Evolutionary conservation across 2,329 filamentous ascomycete genomes (phyloP).

Genomic region (Penicillium sp.): DNA sequence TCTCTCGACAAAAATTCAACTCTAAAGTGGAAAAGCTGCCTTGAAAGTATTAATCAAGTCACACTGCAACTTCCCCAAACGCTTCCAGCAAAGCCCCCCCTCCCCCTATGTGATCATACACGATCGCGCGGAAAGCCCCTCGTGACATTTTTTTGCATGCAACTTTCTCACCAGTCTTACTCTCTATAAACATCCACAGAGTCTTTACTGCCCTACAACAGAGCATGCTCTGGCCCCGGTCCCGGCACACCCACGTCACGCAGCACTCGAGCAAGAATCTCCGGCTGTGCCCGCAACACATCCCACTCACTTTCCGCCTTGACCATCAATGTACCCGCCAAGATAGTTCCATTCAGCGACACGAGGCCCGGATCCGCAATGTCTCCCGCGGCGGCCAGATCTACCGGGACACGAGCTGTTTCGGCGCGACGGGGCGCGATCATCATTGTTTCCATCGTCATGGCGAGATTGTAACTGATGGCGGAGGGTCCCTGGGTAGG

Average conservation of each 20-base stretch:
- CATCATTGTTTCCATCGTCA: slow-evolving; percentile 50
- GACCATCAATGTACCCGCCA: slow-evolving; percentile 55
- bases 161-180: too few species aligned
- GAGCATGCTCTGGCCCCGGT: slow-evolving; percentile 10
- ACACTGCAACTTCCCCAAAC: too few species aligned
- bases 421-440: slow-evolving; percentile 48
- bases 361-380: slow-evolving; percentile 36
- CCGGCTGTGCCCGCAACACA: slow-evolving; percentile 36
- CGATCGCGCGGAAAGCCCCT: too few species aligned
- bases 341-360: slow-evolving; percentile 52
- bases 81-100: too few species aligned
- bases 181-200: too few species aligned
- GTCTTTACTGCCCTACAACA: background rate
- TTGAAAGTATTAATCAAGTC: too few species aligned
- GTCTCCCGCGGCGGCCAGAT: slow-evolving; percentile 29
- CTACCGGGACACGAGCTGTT: slow-evolving; percentile 36
- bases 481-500: slow-evolving; percentile 34
- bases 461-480: slow-evolving; percentile 55
- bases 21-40: too few species aligned
- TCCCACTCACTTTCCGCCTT: slow-evolving; percentile 52
- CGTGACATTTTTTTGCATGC: too few species aligned
- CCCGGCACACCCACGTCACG: slow-evolving; percentile 37
- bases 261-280: slow-evolving; percentile 42
- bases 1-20: too few species aligned
- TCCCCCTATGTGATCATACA: too few species aligned